These are phyloP conservation scores for Gossypium stocksii DNA, from an alignment of 345 rosid genomes.

Conservation along the genomic window DNA sequence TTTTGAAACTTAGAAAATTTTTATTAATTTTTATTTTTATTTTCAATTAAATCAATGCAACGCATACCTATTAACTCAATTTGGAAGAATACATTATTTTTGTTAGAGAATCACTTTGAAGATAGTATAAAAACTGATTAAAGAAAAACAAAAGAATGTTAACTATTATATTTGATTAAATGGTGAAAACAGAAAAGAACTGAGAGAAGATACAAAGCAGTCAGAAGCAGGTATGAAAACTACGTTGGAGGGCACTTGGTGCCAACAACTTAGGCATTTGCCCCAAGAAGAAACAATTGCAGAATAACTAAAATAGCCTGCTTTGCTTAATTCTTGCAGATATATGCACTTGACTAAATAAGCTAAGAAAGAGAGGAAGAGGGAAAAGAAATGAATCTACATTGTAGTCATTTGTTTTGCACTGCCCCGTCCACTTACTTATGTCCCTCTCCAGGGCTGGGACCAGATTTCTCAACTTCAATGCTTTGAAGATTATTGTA, in stretches of 20 bases:
- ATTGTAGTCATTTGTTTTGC: slow-evolving; percentile 13
- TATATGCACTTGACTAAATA: background rate
- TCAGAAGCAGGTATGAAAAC: too few species aligned
- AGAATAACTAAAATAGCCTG: background rate
- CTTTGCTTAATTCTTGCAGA: background rate
- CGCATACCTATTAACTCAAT: too few species aligned
- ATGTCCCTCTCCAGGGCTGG: slow-evolving; percentile 52
- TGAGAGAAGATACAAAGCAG: background rate
- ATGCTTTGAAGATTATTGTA: background rate
- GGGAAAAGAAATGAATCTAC: background rate
- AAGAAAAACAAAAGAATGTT: too few species aligned
- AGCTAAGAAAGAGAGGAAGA: background rate
- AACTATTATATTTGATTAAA: too few species aligned
- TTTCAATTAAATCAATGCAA: too few species aligned
- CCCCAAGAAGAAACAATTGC: too few species aligned
- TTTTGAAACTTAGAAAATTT: too few species aligned
- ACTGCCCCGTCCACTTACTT: background rate
- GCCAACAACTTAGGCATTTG: background rate
- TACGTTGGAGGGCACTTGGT: background rate
- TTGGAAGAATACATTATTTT: too few species aligned
- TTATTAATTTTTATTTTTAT: too few species aligned
- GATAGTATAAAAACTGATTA: too few species aligned
- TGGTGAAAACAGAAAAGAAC: too few species aligned
- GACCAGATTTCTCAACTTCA: slow-evolving; percentile 30
- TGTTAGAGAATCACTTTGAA: too few species aligned